A percentile compares a stretch with the other conserved stretches of the same genome.
Evolutionary conservation across 2,329 filamentous ascomycete genomes (phyloP).

Genomic region (Pestalotiopsis sp.): DNA sequence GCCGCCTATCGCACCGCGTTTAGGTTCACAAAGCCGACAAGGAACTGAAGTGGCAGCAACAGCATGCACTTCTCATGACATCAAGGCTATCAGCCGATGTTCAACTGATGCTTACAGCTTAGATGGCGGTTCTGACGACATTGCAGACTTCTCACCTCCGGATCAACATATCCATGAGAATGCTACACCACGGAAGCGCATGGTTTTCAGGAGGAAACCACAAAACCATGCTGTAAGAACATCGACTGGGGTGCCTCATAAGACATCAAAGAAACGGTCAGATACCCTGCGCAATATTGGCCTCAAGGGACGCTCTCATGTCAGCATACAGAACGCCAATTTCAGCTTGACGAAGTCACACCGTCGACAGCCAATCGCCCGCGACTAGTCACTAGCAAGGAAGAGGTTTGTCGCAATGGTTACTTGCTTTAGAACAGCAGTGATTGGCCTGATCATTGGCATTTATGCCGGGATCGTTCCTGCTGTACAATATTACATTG

Average conservation of each 20-base stretch:
- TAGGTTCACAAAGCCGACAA: slow-evolving; percentile 25
- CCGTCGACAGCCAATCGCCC: slow-evolving; percentile 66
- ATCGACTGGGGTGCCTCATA: slow-evolving; percentile 12
- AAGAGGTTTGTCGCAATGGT: slow-evolving; percentile 72
- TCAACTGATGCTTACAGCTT: slow-evolving; percentile 27
- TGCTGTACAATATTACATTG: slow-evolving; percentile 77
- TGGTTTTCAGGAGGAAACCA: neutral
- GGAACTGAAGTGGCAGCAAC: neutral
- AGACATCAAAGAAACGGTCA: slow-evolving; percentile 16
- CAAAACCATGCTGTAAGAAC: slow-evolving; percentile 3
- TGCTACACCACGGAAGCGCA: slow-evolving; percentile 3
- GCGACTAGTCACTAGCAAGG: slow-evolving; percentile 69
- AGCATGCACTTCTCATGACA: too few relatives aligned
- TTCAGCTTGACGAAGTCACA: slow-evolving; percentile 58
- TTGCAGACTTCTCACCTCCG: slow-evolving; percentile 26
- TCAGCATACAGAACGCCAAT: slow-evolving; percentile 52
- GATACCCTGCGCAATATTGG: slow-evolving; percentile 36
- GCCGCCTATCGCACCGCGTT: slow-evolving; percentile 26
- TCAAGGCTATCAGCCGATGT: neutral
- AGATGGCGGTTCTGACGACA: slow-evolving; percentile 31
- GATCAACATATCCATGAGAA: slow-evolving; percentile 5
- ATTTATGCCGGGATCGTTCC: slow-evolving; percentile 80
- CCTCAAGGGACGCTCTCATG: slow-evolving; percentile 53
- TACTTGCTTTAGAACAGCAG: slow-evolving; percentile 72
- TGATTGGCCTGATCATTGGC: slow-evolving; percentile 71